Evolutionary conservation across 164 flowering plant genomes (phyloP), one percentile per base, ranked within the genome.

Genomic region (Stephania japonica): DNA sequence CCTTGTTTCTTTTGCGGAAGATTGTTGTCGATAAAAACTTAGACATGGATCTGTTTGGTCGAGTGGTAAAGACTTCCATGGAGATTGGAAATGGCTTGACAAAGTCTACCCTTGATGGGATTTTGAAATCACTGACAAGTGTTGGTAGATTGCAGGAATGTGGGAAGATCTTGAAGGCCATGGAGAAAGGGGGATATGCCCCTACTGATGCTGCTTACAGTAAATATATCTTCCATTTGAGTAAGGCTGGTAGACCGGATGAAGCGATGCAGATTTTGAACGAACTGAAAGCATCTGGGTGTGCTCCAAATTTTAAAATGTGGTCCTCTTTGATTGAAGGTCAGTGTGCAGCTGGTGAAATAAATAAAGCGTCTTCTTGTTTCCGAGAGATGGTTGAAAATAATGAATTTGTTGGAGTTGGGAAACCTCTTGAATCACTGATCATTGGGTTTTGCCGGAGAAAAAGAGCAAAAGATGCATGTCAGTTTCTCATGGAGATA

Each of bases 311-410:
- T 81, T 42, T 49, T 70, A 78, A 75, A 75, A 69, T 77, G 5
- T 86, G 90, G 94, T 75, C 67, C 4, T 84, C 87, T 71, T 75
- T 87, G 65, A 78, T 91, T 76, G 81, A 82, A 74, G 91, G 92
- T 65, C 80, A 82, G 42, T 91, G 94, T 80, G 77, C 62, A 24
- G 85, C 85, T 59, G 86, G 88, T 59, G 76, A 90, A 77, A 74
- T 88, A 27, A 90, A 86, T 21, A 81, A 81, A 65, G 94, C 94
- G 11, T 65, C 80, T 32, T 81, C 81, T 59, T 78, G 78, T 79
- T 81, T 91, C 74, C 72, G 67, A 59, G 79, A 77, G 64, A 82
- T 88, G 90, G 74, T 89, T 70, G 83, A 81, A 25, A 82, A 73
- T 53, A 81, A 75, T 50, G 89, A 84, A 4, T 73, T 71, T 16